Evolutionary conservation across 2,329 filamentous ascomycete genomes (phyloP), one percentile per base, ranked within the genome.

Genomic region (Diplodia mutila): DNA sequence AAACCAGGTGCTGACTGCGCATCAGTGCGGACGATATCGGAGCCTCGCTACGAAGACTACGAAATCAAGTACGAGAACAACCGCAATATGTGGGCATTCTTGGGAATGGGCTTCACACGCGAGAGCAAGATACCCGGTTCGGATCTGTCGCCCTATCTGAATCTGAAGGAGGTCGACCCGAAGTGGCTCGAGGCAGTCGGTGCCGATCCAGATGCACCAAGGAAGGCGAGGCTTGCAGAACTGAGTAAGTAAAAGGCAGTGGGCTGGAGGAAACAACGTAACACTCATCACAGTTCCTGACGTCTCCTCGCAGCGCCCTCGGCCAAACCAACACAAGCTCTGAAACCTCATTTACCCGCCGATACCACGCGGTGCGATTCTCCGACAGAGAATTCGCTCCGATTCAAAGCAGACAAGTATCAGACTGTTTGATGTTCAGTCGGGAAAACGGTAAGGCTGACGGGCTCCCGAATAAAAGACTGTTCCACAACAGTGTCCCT

Each of bases 21-120:
- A n/a, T 54, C 34, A 71, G 70, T 67, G 57, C 73, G 80, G 66
- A 73, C 80, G 11, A 80, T 82, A 21, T 69, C 72, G 48, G 70
- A 67, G 0, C 79, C 80, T 0, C 76, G 81, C 9, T 82, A 79
- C 66, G 81, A 83, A 63, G 81, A 83, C 69, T 81, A 82, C 57
- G 75, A 81, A 0, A 81, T 83, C 59, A 67, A 73, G 42, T 81
- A 80, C 57, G 65, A 73, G 61, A 69, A 80, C 66, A 9, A 7
- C n/a, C 76, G 78, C 65, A 83, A 82, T 54, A 75, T 72, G 1
- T 83, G 80, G 80, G 80, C 79, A 5, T 72, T 75, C 69, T 64
- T 83, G 7, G 80, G 81, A 0, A 79, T 83, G 78, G 80, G 81
- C 1, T 80, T 73, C 69, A 76, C 78, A 1, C 61, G 71, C 39